Evolutionary conservation across 306 rosid genomes (phyloP), one percentile per base, ranked within the genome.

Genomic region (Pterocarpus macrocarpus): DNA sequence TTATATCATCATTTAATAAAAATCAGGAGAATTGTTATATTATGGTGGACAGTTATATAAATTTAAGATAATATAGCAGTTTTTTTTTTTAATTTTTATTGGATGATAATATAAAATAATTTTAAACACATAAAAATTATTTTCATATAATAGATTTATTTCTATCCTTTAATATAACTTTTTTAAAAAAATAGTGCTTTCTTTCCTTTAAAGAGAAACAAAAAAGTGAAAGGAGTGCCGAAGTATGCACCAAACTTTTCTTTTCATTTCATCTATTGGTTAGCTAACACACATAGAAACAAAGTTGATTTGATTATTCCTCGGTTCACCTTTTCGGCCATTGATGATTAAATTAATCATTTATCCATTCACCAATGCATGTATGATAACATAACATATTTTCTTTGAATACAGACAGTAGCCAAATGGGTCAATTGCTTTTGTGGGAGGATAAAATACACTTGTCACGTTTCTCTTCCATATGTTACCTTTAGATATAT

Each of bases 231-330:
- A 39, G 44, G 44, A 39, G 44, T 39, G 44, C 7, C 44, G 44
- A 39, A 39, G 44, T 39, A 36, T 36, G 5, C 22, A 17, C 49
- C 7, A 1, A 76, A 35, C 5, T 78, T 56, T 35, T 49, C 81
- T 14, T 77, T 77, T 38, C 14, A 4, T 16, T 58, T n/a, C 15
- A 12, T 11, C 12, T 32, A 52, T 70, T 14, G 5, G 50, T 77
- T 53, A 44, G 52, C 38, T 35, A 15, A 64, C 71, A 69, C 38
- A 1, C 11, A 22, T 64, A 9, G 34, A 49, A 33, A 22, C 58
- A 82, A 63, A 77, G 32, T 12, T 43, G 47, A 4, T 43, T 7
- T 44, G 80, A 64, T 83, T 73, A 72, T 83, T 78, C 83, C 28
- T 22, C 64, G 10, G 59, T 62, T 82, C 15, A 39, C 14, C 50